phyloP scores from a whole-genome alignment of 148 eudicot genomes.

The Rhododendron mucronatum region DNA sequence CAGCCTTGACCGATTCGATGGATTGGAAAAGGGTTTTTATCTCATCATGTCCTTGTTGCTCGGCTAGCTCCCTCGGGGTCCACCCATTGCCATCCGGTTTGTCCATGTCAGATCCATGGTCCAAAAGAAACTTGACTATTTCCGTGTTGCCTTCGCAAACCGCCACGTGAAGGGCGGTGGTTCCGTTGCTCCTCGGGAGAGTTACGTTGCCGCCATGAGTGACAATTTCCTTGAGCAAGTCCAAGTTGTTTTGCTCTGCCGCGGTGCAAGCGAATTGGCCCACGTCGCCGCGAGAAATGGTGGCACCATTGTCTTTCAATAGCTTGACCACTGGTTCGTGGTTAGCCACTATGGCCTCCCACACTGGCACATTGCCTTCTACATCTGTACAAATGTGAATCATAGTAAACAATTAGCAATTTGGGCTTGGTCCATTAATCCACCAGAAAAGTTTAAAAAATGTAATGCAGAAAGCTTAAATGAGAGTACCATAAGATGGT shows the following conservation, averaged over 20 bases:
- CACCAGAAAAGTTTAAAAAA: neutral
- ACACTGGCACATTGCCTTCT: slow-evolving; percentile 71
- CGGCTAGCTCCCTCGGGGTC: slow-evolving; percentile 66
- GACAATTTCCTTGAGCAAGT: slow-evolving; percentile 46
- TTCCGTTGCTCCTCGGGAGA: slow-evolving; percentile 36
- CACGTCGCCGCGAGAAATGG: slow-evolving; percentile 48
- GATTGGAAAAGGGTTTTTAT: slow-evolving; percentile 50
- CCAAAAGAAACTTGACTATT: slow-evolving; percentile 53
- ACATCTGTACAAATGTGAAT: slow-evolving; percentile 40
- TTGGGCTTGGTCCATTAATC: neutral
- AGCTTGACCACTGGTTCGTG: slow-evolving; percentile 44
- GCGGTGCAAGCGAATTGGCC: slow-evolving; percentile 66
- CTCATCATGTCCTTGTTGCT: slow-evolving; percentile 71
- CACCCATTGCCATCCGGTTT: slow-evolving; percentile 45
- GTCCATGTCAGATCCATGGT: slow-evolving; percentile 50
- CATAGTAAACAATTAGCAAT: neutral
- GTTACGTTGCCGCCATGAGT: slow-evolving; percentile 56
- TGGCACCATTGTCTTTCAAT: slow-evolving; percentile 48
- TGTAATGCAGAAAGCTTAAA: neutral
- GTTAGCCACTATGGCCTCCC: slow-evolving; percentile 69
- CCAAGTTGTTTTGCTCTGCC: slow-evolving; percentile 45
- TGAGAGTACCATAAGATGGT: neutral
- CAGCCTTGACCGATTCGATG: slow-evolving; percentile 9
- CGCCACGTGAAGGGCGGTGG: slow-evolving; percentile 66
- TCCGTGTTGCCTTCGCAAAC: slow-evolving; percentile 64